phyloP scores from a whole-genome alignment of 345 rosid genomes.

The Adansonia digitata region DNA sequence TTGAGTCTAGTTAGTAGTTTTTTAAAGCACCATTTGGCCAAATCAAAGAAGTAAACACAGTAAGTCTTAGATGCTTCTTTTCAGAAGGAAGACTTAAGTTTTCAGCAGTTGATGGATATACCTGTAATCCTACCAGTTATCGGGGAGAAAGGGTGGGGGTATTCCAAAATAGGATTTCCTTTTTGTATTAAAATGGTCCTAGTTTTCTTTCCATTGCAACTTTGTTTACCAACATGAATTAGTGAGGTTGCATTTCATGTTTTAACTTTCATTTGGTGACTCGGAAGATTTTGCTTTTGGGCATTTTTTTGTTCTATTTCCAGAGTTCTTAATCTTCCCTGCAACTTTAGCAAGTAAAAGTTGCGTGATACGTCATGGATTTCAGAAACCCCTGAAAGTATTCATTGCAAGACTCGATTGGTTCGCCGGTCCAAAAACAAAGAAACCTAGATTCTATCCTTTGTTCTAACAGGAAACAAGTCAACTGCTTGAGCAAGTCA shows the following conservation, averaged over 20 bases:
- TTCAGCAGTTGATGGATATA: not conserved
- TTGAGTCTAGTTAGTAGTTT: slow-evolving; percentile 26
- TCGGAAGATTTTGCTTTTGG: not conserved
- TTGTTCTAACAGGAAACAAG: not conserved
- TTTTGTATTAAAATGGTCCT: not conserved
- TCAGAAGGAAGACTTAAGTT: not conserved
- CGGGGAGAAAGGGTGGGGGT: not conserved
- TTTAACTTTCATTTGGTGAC: not conserved
- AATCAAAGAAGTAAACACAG: not conserved
- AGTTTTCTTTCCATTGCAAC: not conserved
- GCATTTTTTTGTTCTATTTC: not conserved
- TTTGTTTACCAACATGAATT: not conserved
- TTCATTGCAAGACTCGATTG: not conserved
- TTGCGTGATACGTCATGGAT: not conserved
- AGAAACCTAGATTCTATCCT: not conserved
- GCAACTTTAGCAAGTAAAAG: not conserved
- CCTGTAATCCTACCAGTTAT: slow-evolving; percentile 14
- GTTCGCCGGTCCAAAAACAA: not conserved
- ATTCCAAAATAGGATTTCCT: not conserved
- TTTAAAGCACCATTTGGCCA: slow-evolving; percentile 1
- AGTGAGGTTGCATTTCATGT: not conserved
- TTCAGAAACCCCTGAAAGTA: not conserved
- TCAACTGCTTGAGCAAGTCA: not conserved
- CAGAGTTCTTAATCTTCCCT: not conserved
- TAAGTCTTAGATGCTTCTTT: slow-evolving; percentile 14